A percentile compares a stretch with the other conserved stretches of the same genome.
Conservation (phyloP, 805 yeast genomes). For the Zygosaccharomyces bisporus region DNA sequence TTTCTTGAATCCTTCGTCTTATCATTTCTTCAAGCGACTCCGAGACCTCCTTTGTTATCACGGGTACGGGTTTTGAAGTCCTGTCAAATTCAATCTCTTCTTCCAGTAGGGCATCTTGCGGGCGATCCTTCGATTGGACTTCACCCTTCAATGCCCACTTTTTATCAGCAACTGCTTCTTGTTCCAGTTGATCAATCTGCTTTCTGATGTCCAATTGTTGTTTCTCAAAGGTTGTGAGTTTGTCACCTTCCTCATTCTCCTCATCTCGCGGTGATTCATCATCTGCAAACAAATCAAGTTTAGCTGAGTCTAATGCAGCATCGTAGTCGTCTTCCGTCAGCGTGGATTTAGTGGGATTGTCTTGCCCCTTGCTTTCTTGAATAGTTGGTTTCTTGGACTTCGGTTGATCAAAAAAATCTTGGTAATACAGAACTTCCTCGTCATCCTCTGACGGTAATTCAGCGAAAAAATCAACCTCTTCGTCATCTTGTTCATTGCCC, state of each 20-base stretch:
- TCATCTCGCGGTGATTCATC: constrained; percentile 30
- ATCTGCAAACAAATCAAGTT: constrained; percentile 56
- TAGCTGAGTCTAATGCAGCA: constrained; percentile 56
- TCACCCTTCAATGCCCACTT: constrained; percentile 96
- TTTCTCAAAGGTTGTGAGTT: constrained; percentile 71
- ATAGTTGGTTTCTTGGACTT: constrained; percentile 12
- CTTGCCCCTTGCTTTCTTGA: constrained; percentile 12
- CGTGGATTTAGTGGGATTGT: constrained; percentile 39
- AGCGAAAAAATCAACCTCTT: constrained; percentile 49
- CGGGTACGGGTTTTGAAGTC: constrained; percentile 93
- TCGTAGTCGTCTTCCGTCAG: constrained; percentile 61
- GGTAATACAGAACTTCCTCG: constrained; percentile 55
- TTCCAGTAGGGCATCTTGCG: constrained; percentile 74
- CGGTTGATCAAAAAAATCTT: constrained; percentile 60
- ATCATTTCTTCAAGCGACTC: constrained; percentile 86
- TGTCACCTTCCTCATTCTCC: constrained; percentile 29
- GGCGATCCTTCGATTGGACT: constrained; percentile 74
- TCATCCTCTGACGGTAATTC: constrained; percentile 49
- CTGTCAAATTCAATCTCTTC: constrained; percentile 88
- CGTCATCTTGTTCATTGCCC: constrained; percentile 43
- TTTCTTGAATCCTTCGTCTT: constrained; percentile 69
- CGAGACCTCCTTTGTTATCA: constrained; percentile 83
- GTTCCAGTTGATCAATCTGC: constrained; percentile 76
- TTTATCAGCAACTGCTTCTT: constrained; percentile 84
- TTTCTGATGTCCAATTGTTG: constrained; percentile 73